Evolutionary conservation across 2,329 filamentous ascomycete genomes (phyloP).

Genomic region (Cercospora sp.): DNA sequence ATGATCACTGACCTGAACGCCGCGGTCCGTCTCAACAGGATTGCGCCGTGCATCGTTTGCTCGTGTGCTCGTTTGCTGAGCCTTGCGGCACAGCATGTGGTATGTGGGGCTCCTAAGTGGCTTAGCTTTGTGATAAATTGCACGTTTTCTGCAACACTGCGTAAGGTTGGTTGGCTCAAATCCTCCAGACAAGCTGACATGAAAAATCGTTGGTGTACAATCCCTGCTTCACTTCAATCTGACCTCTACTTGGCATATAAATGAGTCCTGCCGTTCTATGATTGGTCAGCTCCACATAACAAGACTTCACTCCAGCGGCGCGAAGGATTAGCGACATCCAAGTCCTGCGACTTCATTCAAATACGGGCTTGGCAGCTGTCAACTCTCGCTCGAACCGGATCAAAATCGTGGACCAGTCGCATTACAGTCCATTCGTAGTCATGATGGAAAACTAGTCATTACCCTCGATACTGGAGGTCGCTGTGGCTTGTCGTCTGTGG

Average conservation of each 20-base stretch:
- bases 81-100: neutral
- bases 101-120: neutral
- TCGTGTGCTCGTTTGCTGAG: neutral
- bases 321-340: neutral
- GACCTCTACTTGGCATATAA: neutral
- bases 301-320: neutral
- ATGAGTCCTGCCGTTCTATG: neutral
- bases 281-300: neutral
- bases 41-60: neutral
- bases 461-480: neutral
- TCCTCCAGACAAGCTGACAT: neutral
- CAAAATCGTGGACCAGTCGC: no score
- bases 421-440: neutral
- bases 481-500: neutral
- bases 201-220: neutral
- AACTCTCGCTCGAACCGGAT: no score
- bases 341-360: neutral
- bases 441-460: neutral
- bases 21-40: neutral
- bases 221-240: neutral
- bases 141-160: neutral
- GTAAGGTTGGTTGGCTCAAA: neutral
- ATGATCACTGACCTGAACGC: neutral
- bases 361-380: neutral
- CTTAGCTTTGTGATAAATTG: neutral